phyloP scores from a whole-genome alignment of 2,329 filamentous ascomycete species.

The Arthrobotrys musiformis region DNA sequence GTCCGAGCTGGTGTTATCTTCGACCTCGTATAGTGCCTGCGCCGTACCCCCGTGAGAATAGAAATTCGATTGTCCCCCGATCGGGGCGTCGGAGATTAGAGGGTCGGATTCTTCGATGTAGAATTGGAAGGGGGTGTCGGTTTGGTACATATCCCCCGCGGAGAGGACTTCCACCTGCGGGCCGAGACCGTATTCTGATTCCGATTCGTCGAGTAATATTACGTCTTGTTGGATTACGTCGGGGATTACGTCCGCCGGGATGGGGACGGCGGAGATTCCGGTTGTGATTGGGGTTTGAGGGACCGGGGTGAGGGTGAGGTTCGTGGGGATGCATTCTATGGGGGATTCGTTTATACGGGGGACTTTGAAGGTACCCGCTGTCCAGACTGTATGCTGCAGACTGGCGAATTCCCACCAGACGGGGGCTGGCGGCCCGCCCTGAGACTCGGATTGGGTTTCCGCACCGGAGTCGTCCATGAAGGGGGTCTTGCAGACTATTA shows the following conservation, averaged over 20 bases:
- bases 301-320: neutral
- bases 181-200: neutral
- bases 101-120: neutral
- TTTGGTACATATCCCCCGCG: neutral
- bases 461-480: neutral
- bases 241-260: neutral
- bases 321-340: conserved; percentile 16
- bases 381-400: conserved; percentile 29
- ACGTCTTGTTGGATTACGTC: neutral
- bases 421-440: neutral
- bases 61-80: neutral
- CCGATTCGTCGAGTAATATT: neutral
- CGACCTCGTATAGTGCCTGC: neutral
- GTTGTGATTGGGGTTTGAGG: neutral
- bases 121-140: neutral
- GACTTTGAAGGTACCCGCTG: neutral
- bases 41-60: neutral
- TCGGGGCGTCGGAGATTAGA: neutral
- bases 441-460: conserved; percentile 10
- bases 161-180: neutral
- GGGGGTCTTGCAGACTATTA: conserved; percentile 2
- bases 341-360: neutral
- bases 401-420: conserved; percentile 23
- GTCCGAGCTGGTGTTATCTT: neutral
- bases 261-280: neutral